Percentiles rank a stretch among this genome's conserved stretches.
Evolutionary conservation across 441 rosid genomes (phyloP).

Genomic region (Euphorbia celastroides): DNA sequence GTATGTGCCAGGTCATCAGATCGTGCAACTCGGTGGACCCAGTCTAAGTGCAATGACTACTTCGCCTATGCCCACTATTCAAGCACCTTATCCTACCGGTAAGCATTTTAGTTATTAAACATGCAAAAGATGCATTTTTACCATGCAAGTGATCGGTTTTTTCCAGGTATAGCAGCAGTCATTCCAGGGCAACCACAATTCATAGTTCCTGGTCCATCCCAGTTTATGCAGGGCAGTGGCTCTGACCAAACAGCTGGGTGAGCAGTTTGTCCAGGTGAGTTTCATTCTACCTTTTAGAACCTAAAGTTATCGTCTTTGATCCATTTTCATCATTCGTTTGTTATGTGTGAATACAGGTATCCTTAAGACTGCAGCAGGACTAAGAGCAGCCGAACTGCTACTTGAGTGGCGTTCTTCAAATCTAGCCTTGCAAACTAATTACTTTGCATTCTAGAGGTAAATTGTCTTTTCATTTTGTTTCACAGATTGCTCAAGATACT

Average conservation of each 20-base stretch:
- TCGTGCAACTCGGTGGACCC: slow-evolving; percentile 66
- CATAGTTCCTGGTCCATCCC: slow-evolving; percentile 63
- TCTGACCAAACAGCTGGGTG: slow-evolving; percentile 85
- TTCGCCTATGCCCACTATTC: slow-evolving; percentile 61
- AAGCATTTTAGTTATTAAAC: neutral
- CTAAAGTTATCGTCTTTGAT: neutral
- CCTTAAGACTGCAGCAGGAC: slow-evolving; percentile 78
- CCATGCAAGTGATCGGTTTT: too few species aligned
- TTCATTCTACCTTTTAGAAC: neutral
- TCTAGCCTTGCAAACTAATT: slow-evolving; percentile 79
- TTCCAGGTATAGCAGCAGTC: too few species aligned
- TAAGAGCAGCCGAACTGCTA: slow-evolving; percentile 79
- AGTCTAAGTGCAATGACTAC: slow-evolving; percentile 53
- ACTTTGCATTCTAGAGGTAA: slow-evolving; percentile 84
- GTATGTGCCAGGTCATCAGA: slow-evolving; percentile 73
- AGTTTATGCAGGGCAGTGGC: slow-evolving; percentile 66
- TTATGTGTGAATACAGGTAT: slow-evolving; percentile 36
- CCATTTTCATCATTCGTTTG: neutral
- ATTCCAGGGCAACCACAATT: slow-evolving; percentile 61
- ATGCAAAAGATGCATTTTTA: too few species aligned
- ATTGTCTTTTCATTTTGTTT: slow-evolving; percentile 9
- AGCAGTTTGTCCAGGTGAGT: slow-evolving; percentile 54
- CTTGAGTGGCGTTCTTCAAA: slow-evolving; percentile 72
- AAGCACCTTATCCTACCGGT: slow-evolving; percentile 77
- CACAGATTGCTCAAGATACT: neutral